A percentile compares a stretch with the other conserved stretches of the same genome.
Conservation (phyloP, 2,329 filamentous ascomycete genomes). For the Fusarium tricinctum region DNA sequence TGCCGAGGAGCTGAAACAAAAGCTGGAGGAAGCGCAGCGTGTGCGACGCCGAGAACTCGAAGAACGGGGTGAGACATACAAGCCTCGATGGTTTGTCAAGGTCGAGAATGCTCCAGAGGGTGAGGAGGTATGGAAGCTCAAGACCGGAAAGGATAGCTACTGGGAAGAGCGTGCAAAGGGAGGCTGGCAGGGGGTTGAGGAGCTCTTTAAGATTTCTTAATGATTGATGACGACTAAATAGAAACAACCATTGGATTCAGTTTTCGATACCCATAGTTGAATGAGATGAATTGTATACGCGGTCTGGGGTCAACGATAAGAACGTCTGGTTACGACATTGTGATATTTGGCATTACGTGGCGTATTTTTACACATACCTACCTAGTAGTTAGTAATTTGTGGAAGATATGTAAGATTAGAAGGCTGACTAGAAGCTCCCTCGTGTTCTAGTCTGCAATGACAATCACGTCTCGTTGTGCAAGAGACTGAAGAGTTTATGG, state of each 20-base stretch:
- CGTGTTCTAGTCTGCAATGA: slow-evolving; percentile 6
- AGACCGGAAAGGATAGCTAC: slow-evolving; percentile 86
- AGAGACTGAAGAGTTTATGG: background rate
- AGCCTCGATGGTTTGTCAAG: slow-evolving; percentile 86
- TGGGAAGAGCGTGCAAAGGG: slow-evolving; percentile 87
- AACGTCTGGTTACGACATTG: background rate
- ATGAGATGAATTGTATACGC: slow-evolving; percentile 1
- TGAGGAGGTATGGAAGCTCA: slow-evolving; percentile 82
- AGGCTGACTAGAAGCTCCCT: background rate
- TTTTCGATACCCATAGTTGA: slow-evolving; percentile 32
- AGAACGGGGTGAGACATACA: slow-evolving; percentile 77
- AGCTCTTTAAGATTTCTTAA: slow-evolving; percentile 60
- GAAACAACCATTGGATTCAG: slow-evolving; percentile 29
- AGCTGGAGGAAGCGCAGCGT: slow-evolving; percentile 88
- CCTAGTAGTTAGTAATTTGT: background rate
- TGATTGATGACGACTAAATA: slow-evolving; percentile 37
- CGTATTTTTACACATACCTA: background rate
- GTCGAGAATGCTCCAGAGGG: slow-evolving; percentile 70
- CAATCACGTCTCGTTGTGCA: background rate
- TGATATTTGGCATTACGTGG: background rate
- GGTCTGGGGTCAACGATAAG: background rate
- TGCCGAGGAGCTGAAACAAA: slow-evolving; percentile 86
- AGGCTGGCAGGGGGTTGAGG: slow-evolving; percentile 71
- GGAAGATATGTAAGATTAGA: slow-evolving; percentile 2
- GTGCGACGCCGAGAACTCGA: slow-evolving; percentile 81